Conservation (phyloP, 1,139 yeast genomes). For the Yamadazyma mexicana region DNA sequence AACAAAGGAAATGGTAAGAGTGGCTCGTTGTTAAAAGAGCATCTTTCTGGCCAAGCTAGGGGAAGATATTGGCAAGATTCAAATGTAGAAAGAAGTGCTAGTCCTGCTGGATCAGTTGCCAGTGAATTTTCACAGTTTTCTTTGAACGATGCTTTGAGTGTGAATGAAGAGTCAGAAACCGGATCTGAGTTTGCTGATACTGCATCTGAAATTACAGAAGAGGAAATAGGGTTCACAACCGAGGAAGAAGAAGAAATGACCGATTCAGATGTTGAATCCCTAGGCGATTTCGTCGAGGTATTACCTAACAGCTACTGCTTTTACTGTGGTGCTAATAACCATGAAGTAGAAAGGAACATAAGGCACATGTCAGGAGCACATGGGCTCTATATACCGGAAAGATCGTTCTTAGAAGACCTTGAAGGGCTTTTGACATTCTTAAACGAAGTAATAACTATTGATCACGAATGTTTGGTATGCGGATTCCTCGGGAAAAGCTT, state of each 20-base stretch:
- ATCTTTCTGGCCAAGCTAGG: conserved; percentile 5
- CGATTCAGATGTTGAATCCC: conserved; percentile 24
- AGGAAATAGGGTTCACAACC: conserved; percentile 10
- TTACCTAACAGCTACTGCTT: conserved; percentile 40
- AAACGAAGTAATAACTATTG: conserved; percentile 43
- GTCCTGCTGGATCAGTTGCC: conserved; percentile 56
- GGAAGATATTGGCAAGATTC: conserved; percentile 7
- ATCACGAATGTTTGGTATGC: conserved; percentile 53
- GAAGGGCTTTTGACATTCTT: conserved; percentile 47
- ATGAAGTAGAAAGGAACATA: conserved; percentile 43
- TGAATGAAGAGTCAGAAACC: conserved; percentile 31
- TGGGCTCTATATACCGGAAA: conserved; percentile 53
- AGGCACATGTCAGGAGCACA: conserved; percentile 50
- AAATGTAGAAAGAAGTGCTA: conserved; percentile 27
- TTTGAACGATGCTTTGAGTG: conserved; percentile 49
- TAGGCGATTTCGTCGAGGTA: conserved; percentile 21
- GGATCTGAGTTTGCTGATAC: conserved; percentile 22
- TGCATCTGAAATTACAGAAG: conserved; percentile 16
- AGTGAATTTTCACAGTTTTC: conserved; percentile 68
- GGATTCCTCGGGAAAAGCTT: conserved; percentile 52
- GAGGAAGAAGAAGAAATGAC: conserved; percentile 24
- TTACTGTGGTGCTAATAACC: conserved; percentile 40
- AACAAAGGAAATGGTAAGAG: conserved; percentile 7
- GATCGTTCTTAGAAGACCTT: conserved; percentile 39
- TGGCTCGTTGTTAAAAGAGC: background rate